Base-by-base conservation (phyloP, 129 eudicot genomes). In the Flaveria trinervia region DNA sequence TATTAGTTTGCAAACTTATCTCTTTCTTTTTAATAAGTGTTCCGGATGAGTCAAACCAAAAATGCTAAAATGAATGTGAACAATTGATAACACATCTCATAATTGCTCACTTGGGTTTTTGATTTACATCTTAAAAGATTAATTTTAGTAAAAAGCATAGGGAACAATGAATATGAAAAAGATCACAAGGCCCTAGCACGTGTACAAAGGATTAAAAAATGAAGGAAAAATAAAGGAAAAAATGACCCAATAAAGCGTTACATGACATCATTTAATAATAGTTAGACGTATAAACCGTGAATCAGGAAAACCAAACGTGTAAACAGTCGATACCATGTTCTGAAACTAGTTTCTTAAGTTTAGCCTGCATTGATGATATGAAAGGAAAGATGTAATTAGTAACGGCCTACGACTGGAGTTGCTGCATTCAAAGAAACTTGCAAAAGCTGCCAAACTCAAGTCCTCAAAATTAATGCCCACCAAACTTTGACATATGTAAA, bases 401-500 rank as follows among this genome's bases (percentile, higher is more conserved):
- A 44, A 11, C 61, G 25, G 2, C 2, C 4, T 0, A 0, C 16
- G 16, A 41, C 43, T 5, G 50, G 50, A 45, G 50, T 45, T 45
- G 50, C 14, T 2, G 11, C 50, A 8, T 45, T 45, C 50, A 45
- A 45, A 9, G 50, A 45, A 45, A 45, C 50, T 45, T 45, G 7
- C 41, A 4, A 10, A 12, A 23, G 15, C 13, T 61, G 41, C 43
- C 43, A 4, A 11, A 14, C 9, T 23, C 3, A 26, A 28, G 44
- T 61, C 68, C 18, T 61, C 68, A 26, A 26, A 16, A 54, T 60
- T 25, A 61, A 26, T 61, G 43, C 26, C 14, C 44, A 61, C 68
- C 68, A 61, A 61, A 61, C 68, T 61, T 61, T 61, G 68, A 61
- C 68, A 26, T 26, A 61, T 28, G 5, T 9, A 61, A 28, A 61